Percentiles rank a stretch among this genome's conserved stretches.
Evolutionary conservation across 176 grass and related monocot species (phyloP).

Genomic region (Cenchrus fungigraminus): DNA sequence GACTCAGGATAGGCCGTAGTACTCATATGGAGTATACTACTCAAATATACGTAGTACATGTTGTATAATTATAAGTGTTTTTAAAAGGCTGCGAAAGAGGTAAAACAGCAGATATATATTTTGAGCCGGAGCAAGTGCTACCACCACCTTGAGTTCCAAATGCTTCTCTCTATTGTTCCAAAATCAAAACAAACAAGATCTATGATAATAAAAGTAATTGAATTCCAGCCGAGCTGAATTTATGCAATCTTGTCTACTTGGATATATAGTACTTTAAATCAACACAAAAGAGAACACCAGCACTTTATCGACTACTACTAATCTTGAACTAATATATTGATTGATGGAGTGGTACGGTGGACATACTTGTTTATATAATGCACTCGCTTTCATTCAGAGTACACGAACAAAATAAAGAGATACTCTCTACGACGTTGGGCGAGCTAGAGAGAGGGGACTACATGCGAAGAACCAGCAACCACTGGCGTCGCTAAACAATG

Average conservation of each 20-base stretch:
- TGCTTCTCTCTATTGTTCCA: too few species aligned
- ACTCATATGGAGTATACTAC: too few species aligned
- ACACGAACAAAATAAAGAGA: neutral
- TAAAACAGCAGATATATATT: too few species aligned
- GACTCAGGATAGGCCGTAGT: too few species aligned
- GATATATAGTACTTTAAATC: neutral
- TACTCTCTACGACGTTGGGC: neutral
- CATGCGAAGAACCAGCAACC: constrained; percentile 51
- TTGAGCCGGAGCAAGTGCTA: too few species aligned
- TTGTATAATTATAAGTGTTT: too few species aligned
- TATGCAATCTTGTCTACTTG: neutral
- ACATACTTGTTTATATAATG: neutral
- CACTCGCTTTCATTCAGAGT: neutral
- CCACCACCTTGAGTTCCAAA: too few species aligned
- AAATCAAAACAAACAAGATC: neutral
- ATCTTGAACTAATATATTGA: neutral
- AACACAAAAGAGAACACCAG: neutral
- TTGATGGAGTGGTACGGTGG: too few species aligned
- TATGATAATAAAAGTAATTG: neutral
- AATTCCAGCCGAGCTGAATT: neutral
- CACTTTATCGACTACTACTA: neutral
- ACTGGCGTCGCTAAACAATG: constrained; percentile 38
- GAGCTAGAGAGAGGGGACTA: neutral
- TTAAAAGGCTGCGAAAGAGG: too few species aligned
- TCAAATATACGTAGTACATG: too few species aligned